Percentiles rank a stretch among this genome's conserved stretches.
These are phyloP conservation scores for Juncus effusus DNA, from an alignment of 176 grass and related monocot species.

Conservation along the genomic window DNA sequence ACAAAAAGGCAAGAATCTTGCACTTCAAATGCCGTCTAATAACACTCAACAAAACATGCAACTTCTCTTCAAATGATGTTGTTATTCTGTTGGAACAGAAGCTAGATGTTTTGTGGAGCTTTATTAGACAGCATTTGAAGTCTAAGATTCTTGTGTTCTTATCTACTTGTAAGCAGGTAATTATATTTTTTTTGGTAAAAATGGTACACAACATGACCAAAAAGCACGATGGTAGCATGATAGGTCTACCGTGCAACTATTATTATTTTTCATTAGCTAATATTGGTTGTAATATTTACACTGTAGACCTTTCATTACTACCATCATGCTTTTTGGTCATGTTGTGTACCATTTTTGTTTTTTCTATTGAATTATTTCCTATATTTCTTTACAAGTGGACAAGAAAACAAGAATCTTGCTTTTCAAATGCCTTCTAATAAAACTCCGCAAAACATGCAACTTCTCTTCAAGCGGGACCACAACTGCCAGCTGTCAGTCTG, in stretches of 20 bases:
- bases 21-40: constrained; percentile 76
- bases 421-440: constrained; percentile 76
- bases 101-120: constrained; percentile 89
- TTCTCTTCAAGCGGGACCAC: constrained; percentile 87
- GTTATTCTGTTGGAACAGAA: constrained; percentile 87
- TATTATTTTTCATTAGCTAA: not conserved
- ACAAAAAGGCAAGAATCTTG: constrained; percentile 78
- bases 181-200: constrained; percentile 30
- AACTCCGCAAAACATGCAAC: constrained; percentile 86
- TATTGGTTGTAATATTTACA: no score
- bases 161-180: constrained; percentile 86
- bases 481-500: constrained; percentile 42
- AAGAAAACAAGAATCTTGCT: constrained; percentile 80
- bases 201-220: not conserved
- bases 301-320: not conserved
- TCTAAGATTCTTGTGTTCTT: constrained; percentile 83
- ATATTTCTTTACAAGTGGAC: constrained; percentile 51
- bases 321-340: no score
- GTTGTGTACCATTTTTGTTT: no score
- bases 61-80: constrained; percentile 83
- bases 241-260: not conserved
- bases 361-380: not conserved
- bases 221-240: no score
- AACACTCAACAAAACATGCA: constrained; percentile 89
- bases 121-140: constrained; percentile 76